phyloP scores from a whole-genome alignment of 2,329 filamentous ascomycete genomes.

The Pseudogymnoascus destructans region DNA sequence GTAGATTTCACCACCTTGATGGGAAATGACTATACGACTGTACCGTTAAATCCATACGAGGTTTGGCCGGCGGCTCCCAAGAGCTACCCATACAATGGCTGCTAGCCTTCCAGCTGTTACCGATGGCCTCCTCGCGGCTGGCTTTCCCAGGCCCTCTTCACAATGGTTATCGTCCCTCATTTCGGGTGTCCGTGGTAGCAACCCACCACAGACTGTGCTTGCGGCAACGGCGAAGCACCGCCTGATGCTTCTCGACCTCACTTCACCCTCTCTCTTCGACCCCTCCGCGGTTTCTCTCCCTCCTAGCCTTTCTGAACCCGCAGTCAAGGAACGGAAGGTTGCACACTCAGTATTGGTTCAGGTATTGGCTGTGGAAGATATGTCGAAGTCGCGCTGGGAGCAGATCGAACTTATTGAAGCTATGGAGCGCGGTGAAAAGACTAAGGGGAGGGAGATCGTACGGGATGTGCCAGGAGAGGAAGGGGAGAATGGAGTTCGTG shows the following conservation, averaged over 20 bases:
- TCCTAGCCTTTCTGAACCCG: conserved; percentile 37
- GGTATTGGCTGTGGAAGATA: conserved; percentile 74
- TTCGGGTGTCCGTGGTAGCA: conserved; percentile 26
- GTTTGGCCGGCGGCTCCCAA: not conserved
- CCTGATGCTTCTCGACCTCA: conserved; percentile 66
- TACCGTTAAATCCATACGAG: not conserved
- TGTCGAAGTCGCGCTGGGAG: conserved; percentile 68
- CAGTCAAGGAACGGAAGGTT: conserved; percentile 43
- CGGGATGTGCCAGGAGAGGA: conserved; percentile 48
- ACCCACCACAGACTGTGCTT: conserved; percentile 55
- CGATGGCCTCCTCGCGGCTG: not conserved
- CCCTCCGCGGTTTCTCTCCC: conserved; percentile 41
- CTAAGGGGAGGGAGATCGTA: conserved; percentile 68
- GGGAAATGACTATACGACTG: not conserved
- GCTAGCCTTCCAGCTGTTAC: conserved; percentile 36
- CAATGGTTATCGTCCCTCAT: conserved; percentile 35
- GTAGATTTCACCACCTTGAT: not conserved
- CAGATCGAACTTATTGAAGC: conserved; percentile 74
- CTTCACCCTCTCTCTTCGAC: conserved; percentile 40
- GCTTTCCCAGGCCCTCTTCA: conserved; percentile 11
- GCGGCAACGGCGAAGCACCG: conserved; percentile 65
- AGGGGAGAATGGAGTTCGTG: conserved; percentile 11
- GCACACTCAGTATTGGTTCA: conserved; percentile 58
- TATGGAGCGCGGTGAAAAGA: conserved; percentile 58
- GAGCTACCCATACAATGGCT: conserved; percentile 25